Evolutionary conservation across 768 basidiomycete genomes (phyloP).

Genomic region (Auriscalpium vulgare): DNA sequence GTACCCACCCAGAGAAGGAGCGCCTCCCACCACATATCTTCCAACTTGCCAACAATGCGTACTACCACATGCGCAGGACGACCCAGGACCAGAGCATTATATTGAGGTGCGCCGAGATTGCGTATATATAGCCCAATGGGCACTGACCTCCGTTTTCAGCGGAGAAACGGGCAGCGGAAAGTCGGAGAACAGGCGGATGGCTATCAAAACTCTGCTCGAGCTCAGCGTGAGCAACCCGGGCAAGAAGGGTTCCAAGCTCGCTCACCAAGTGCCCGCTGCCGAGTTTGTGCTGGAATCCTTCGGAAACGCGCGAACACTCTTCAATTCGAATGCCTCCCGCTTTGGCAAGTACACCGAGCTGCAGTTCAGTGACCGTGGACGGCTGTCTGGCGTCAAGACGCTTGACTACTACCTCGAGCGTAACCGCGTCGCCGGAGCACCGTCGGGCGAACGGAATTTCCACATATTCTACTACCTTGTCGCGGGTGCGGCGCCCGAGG

Average conservation of each 20-base stretch:
- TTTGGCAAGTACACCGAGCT: constrained; percentile 98
- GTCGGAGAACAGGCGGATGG: constrained; percentile 83
- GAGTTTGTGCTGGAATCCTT: constrained; percentile 96
- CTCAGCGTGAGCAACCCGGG: constrained; percentile 81
- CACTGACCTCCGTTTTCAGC: constrained; percentile 30
- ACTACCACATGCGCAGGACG: constrained; percentile 94
- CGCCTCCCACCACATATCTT: constrained; percentile 82
- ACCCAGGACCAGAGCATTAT: constrained; percentile 88
- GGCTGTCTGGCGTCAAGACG: constrained; percentile 85
- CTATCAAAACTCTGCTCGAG: constrained; percentile 89
- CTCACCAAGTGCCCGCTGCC: constrained; percentile 78
- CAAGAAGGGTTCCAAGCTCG: constrained; percentile 91
- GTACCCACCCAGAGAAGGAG: constrained; percentile 55
- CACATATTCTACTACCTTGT: constrained; percentile 98
- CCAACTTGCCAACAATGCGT: constrained; percentile 83
- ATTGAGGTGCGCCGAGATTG: constrained; percentile 52
- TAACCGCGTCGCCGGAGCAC: constrained; percentile 79
- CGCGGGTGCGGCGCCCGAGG: constrained; percentile 83
- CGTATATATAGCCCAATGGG: neutral
- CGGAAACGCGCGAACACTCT: constrained; percentile 84
- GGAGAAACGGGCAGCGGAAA: constrained; percentile 93
- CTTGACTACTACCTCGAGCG: constrained; percentile 95
- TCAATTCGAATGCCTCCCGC: constrained; percentile 92
- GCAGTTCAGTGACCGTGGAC: constrained; percentile 89
- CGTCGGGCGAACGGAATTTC: constrained; percentile 92